These are phyloP conservation scores for Talaromyces sp. DNA, from an alignment of 2,329 filamentous ascomycete species.

Conservation along the genomic window DNA sequence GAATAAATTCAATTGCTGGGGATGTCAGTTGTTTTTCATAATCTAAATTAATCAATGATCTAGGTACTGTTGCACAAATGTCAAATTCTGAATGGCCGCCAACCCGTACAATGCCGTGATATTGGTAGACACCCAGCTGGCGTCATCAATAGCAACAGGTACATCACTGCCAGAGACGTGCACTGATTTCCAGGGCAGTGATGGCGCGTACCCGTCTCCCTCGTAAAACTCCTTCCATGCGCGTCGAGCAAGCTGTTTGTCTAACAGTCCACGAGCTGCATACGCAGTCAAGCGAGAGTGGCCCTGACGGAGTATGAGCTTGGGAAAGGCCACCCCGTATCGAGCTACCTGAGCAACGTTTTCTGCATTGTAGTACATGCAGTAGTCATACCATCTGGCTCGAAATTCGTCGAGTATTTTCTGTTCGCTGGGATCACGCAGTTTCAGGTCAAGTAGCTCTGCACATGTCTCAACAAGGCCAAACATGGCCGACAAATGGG, in stretches of 20 bases:
- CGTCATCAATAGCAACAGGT: constrained; percentile 53
- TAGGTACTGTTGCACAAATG: not conserved
- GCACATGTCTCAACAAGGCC: constrained; percentile 58
- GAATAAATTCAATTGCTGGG: too few species aligned
- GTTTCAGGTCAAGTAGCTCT: constrained; percentile 52
- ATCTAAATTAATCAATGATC: too few species aligned
- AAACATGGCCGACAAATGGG: constrained; percentile 58
- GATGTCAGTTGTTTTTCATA: too few species aligned
- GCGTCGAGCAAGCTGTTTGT: constrained; percentile 48
- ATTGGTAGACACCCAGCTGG: constrained; percentile 57
- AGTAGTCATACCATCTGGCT: constrained; percentile 58
- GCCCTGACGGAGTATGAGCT: constrained; percentile 51
- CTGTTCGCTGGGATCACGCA: constrained; percentile 32
- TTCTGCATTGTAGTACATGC: constrained; percentile 54
- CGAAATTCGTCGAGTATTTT: constrained; percentile 47
- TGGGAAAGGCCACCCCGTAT: constrained; percentile 53
- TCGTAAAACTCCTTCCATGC: constrained; percentile 55
- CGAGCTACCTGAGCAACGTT: constrained; percentile 51
- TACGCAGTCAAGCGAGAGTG: constrained; percentile 60
- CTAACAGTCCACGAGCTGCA: constrained; percentile 44
- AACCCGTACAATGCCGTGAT: constrained; percentile 57
- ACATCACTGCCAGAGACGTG: constrained; percentile 45
- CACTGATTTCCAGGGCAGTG: constrained; percentile 27
- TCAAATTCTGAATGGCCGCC: constrained; percentile 55
- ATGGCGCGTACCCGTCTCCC: constrained; percentile 21